These are phyloP conservation scores for Lodderomyces pseudojiufengensis DNA, from an alignment of 1,139 yeast species.

Conservation along the genomic window DNA sequence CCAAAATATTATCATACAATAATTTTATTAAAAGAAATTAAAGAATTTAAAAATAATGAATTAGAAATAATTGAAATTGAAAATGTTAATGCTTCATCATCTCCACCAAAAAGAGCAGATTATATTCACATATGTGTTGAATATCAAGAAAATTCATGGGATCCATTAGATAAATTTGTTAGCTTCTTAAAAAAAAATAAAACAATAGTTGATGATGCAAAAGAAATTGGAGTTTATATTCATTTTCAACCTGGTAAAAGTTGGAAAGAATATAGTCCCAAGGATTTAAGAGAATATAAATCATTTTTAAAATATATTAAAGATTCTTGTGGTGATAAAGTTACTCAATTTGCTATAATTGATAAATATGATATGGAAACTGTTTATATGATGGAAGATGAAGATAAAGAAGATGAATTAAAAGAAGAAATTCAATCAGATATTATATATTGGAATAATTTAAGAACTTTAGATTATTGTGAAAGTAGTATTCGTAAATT, in stretches of 20 bases:
- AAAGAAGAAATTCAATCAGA: constrained; percentile 42
- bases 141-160: constrained; percentile 29
- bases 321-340: constrained; percentile 25
- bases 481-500: constrained; percentile 37
- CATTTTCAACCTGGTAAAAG: constrained; percentile 33
- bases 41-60: constrained; percentile 19
- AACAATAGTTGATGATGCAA: constrained; percentile 17
- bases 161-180: constrained; percentile 19
- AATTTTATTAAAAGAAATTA: constrained; percentile 24
- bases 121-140: constrained; percentile 35
- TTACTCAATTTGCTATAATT: constrained; percentile 38
- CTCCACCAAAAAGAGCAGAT: constrained; percentile 21
- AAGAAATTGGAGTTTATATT: constrained; percentile 35
- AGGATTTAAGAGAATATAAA: constrained; percentile 25
- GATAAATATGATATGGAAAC: constrained; percentile 37
- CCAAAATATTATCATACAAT: constrained; percentile 30
- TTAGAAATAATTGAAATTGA: constrained; percentile 22
- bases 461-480: constrained; percentile 36
- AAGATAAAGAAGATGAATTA: constrained; percentile 27
- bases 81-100: constrained; percentile 12
- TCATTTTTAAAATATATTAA: constrained; percentile 23
- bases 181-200: constrained; percentile 22
- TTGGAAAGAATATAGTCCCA: constrained; percentile 32
- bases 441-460: constrained; percentile 33
- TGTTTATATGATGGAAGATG: constrained; percentile 33